Evolutionary conservation across 495 filamentous ascomycete species (phyloP), one percentile per base, ranked within the genome.

Genomic region (Arthonia radiata): DNA sequence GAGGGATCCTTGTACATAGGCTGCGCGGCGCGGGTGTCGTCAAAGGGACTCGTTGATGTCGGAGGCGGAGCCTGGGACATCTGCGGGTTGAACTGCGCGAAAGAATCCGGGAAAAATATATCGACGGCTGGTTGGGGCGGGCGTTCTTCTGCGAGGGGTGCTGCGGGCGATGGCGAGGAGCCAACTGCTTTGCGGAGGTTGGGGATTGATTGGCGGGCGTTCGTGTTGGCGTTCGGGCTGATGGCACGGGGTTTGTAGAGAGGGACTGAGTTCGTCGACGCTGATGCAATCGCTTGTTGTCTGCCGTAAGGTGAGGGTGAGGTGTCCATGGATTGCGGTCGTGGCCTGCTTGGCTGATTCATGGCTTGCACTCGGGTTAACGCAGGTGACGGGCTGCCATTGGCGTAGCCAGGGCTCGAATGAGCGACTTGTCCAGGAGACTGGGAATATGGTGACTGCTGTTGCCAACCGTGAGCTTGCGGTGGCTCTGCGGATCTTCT

Each of bases 81-180:
- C 13, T 34, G 29, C 9, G 76, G 75, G 36, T 83, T 82, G 40
- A 78, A 56, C 1, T 59, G 55, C 29, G 80, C 65, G 42, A 78
- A 94, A 10, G 74, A 78, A 41, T 94, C 86, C 0, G 89, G 86
- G 11, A 73, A 76, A 39, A 90, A 94, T 0, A 86, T 82, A 12
- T 75, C 53, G 6, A 61, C 66, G 0, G 72, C 71, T 1, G 59
- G 43, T 13, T 56, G 48, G n/a, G n/a, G n/a, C n/a, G n/a, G n/a
- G n/a, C n/a, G n/a, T n/a, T n/a, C n/a, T n/a, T n/a, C n/a, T n/a
- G n/a, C n/a, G n/a, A n/a, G n/a, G n/a, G n/a, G 25, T 59, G 55
- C 19, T 49, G 49, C 2, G 29, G 23, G 4, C 16, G 4, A 19
- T 59, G 54, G 6, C 53, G 48, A 13, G 46, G 39, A n/a, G 64